These are phyloP conservation scores for Thelonectria blattea DNA, from an alignment of 2,329 filamentous ascomycete genomes.

Conservation along the genomic window DNA sequence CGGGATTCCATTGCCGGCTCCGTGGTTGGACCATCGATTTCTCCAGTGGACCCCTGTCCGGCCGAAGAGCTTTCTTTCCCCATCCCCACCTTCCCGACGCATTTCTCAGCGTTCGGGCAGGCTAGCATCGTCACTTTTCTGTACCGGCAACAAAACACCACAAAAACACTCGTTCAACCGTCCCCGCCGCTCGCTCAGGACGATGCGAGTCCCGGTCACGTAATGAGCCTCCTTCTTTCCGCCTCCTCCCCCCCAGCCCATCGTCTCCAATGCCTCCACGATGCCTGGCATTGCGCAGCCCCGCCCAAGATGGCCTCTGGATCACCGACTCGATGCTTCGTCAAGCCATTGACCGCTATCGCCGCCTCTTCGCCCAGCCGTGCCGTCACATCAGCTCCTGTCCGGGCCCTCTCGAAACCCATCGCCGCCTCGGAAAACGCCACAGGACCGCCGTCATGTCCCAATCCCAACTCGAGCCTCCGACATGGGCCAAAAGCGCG, in stretches of 20 bases:
- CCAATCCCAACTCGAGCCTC: slow-evolving; percentile 43
- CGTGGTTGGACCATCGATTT: neutral
- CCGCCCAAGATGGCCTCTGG: slow-evolving; percentile 39
- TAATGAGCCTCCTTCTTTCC: slow-evolving; percentile 19
- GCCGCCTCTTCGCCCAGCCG: slow-evolving; percentile 27
- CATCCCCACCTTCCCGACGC: too few relatives aligned
- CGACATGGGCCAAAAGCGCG: slow-evolving; percentile 55
- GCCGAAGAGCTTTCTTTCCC: neutral
- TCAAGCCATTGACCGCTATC: slow-evolving; percentile 42
- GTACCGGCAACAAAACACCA: neutral
- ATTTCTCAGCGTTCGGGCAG: neutral
- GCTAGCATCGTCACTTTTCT: neutral
- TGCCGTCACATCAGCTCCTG: slow-evolving; percentile 48
- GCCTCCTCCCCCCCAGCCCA: slow-evolving; percentile 2
- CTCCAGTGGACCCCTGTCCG: neutral
- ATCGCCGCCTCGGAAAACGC: slow-evolving; percentile 58
- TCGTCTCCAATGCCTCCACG: slow-evolving; percentile 40
- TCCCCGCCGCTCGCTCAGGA: neutral
- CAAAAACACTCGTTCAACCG: too few relatives aligned
- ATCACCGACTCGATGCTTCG: slow-evolving; percentile 43
- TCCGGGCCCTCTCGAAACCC: slow-evolving; percentile 61
- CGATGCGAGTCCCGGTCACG: slow-evolving; percentile 2
- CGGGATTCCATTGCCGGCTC: neutral
- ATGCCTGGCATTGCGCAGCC: slow-evolving; percentile 38
- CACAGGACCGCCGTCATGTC: slow-evolving; percentile 59